Conservation (phyloP, 257 asterid genomes). For the Solanum chiquidenum region DNA sequence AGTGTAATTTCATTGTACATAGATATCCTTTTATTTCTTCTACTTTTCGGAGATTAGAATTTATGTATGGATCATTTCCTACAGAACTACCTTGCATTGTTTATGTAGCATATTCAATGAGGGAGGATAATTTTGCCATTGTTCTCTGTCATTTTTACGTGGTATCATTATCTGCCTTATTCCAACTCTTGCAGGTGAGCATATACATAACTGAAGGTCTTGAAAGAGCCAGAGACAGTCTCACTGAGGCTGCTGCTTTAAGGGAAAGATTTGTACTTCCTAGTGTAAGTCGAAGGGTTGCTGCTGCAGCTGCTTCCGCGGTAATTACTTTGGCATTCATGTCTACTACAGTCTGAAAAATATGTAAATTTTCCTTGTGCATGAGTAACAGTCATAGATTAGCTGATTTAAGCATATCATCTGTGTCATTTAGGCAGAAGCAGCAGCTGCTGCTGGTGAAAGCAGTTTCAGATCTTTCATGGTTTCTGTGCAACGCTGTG, state of each 20-base stretch:
- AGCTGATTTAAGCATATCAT: slow-evolving; percentile 6
- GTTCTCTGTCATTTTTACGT: background rate
- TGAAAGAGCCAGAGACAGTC: slow-evolving; percentile 89
- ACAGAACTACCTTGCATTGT: background rate
- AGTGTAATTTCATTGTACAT: background rate
- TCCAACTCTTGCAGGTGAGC: slow-evolving; percentile 53
- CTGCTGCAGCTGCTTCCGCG: slow-evolving; percentile 97
- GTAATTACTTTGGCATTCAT: slow-evolving; percentile 38
- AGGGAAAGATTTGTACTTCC: slow-evolving; percentile 94
- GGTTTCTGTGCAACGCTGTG: slow-evolving; percentile 98
- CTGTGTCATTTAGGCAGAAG: slow-evolving; percentile 66
- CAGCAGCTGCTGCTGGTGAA: slow-evolving; percentile 99
- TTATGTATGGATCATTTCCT: background rate
- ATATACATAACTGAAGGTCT: slow-evolving; percentile 89
- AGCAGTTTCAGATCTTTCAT: slow-evolving; percentile 93
- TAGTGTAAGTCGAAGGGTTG: slow-evolving; percentile 85
- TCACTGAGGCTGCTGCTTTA: slow-evolving; percentile 88
- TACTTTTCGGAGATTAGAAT: background rate
- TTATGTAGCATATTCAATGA: background rate
- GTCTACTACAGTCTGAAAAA: background rate
- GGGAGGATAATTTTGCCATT: background rate
- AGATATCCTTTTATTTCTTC: background rate
- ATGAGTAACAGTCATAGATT: background rate
- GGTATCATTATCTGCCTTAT: slow-evolving; percentile 1
- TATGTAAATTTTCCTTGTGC: background rate